Base-by-base conservation (phyloP, 371 early-diverging fungal genomes). In the Mucor indicus region DNA sequence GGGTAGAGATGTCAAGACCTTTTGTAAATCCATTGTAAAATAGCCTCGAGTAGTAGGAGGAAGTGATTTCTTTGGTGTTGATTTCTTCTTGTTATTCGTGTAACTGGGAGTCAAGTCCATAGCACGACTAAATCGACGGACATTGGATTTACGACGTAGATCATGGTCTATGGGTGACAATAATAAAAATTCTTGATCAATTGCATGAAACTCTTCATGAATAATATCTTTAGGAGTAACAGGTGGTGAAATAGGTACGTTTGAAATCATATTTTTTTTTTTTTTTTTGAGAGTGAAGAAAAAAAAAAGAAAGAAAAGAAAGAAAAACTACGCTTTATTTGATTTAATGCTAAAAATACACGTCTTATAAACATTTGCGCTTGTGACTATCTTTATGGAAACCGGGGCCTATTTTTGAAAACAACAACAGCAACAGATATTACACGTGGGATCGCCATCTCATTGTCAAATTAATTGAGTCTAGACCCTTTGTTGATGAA, bases 61-160 rank as follows among this genome's bases (percentile, higher is more conserved):
- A 13, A 48, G 59, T 1, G 59, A 59, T 49, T 49, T 38, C 11
- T 29, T 36, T 13, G 59, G 59, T 10, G 25, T 59, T 39, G 59
- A 35, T 44, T 59, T 59, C 0, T 22, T 37, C 12, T 29, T 12
- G 30, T 29, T 6, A 29, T 29, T 29, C 30, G 12, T 17, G 33
- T 38, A 16, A 48, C 48, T 2, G 38, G 22, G 9, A 42, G 38
- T 37, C 38, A 42, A 37, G 44, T 53, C 38, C 53, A 58, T 58
- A 4, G 48, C 44, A 36, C 43, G 27, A 11, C 48, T 59, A 22
- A 48, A 59, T 27, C 29, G 44, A 23, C 48, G 48, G 0, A 30
- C 47, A 21, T 43, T 47, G 3, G 56, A 61, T 52, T 51, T 51
- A 11, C 69, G 75, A 22, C 65, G 50, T 42, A 53, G 50, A 37